phyloP scores from a whole-genome alignment of 768 basidiomycete species.

The Tricholoma matsutake region DNA sequence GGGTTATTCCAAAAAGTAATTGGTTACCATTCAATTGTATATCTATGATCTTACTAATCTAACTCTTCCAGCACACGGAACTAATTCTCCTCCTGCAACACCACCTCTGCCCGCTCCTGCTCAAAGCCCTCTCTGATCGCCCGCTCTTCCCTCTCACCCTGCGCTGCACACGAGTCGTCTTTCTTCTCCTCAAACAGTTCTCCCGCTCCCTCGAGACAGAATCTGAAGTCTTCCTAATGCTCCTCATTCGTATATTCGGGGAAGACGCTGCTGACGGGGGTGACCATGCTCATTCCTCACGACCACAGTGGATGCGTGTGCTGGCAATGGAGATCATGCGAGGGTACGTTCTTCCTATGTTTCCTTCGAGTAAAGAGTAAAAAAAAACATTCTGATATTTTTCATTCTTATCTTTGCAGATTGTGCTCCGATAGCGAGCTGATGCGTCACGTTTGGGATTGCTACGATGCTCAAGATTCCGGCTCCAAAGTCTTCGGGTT shows the following conservation, averaged over 20 bases:
- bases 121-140: constrained; percentile 80
- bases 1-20: constrained; percentile 75
- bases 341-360: constrained; percentile 45
- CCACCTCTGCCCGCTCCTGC: constrained; percentile 86
- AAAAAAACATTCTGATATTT: not conserved
- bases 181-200: constrained; percentile 90
- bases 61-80: constrained; percentile 61
- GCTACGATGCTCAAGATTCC: constrained; percentile 62
- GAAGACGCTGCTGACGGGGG: constrained; percentile 40
- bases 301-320: constrained; percentile 86
- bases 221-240: constrained; percentile 80
- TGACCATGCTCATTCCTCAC: constrained; percentile 32
- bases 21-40: constrained; percentile 10
- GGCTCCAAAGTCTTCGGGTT: constrained; percentile 73
- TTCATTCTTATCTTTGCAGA: constrained; percentile 29
- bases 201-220: constrained; percentile 76
- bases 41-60: constrained; percentile 3
- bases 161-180: constrained; percentile 90
- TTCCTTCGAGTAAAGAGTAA: not conserved
- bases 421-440: constrained; percentile 79
- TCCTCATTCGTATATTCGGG: constrained; percentile 62
- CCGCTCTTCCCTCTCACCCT: constrained; percentile 85
- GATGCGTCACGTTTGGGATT: constrained; percentile 74
- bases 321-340: constrained; percentile 91
- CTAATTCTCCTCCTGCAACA: constrained; percentile 83